Percentiles rank a stretch among this genome's conserved stretches.
These are phyloP conservation scores for Aspergillus viridinutans DNA, from an alignment of 2,329 filamentous ascomycete species.

Conservation along the genomic window DNA sequence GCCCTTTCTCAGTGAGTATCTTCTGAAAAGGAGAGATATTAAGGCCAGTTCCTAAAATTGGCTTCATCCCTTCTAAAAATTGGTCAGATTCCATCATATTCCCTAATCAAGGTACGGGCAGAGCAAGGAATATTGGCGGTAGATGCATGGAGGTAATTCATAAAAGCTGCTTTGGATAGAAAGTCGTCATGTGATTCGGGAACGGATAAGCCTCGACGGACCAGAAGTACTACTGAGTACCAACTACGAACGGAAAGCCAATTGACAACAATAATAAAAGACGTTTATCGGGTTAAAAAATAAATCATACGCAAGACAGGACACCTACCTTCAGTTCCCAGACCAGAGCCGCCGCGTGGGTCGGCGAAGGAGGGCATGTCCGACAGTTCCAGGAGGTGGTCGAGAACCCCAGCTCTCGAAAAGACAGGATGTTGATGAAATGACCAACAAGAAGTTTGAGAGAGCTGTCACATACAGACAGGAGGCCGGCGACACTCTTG, in stretches of 20 bases:
- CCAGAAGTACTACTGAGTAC: not conserved
- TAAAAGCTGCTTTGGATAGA: not conserved
- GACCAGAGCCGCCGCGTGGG: constrained; percentile 16
- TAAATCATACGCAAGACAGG: constrained; percentile 2
- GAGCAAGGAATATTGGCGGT: not conserved
- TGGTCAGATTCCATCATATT: constrained; percentile 24
- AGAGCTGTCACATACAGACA: not conserved
- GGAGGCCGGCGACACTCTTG: not conserved
- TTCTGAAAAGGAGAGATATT: constrained; percentile 22
- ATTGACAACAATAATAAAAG: constrained; percentile 3
- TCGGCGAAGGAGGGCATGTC: constrained; percentile 30
- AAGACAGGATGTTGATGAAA: not conserved
- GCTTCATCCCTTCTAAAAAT: constrained; percentile 21
- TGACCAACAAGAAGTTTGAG: not conserved
- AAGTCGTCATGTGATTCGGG: not conserved
- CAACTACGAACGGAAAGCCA: not conserved
- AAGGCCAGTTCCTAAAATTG: constrained; percentile 25
- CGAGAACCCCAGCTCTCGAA: not conserved
- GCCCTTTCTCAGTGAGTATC: constrained; percentile 16
- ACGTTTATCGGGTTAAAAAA: constrained; percentile 3
- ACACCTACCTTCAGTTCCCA: constrained; percentile 29
- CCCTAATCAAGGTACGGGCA: not conserved
- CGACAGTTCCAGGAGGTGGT: not conserved
- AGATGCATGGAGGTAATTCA: not conserved
- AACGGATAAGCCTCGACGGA: not conserved